A percentile compares a stretch with the other conserved stretches of the same genome.
Conservation (phyloP, 768 basidiomycete genomes). For the Suillus sp. region DNA sequence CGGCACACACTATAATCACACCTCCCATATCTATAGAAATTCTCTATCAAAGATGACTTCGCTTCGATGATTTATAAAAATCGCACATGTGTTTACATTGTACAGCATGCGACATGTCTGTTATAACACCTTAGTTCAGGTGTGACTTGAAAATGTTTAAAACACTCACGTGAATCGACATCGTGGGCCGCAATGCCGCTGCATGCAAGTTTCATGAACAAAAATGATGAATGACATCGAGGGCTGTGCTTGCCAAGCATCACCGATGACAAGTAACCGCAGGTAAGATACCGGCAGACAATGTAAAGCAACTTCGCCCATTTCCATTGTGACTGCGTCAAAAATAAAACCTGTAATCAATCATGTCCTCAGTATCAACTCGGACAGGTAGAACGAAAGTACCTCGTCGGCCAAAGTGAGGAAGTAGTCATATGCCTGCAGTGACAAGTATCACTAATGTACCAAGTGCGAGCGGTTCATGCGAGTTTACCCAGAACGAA, state of each 20-base stretch:
- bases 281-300: slow-evolving; percentile 18
- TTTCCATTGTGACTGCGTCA: slow-evolving; percentile 8
- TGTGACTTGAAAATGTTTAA: too few relatives aligned
- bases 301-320: slow-evolving; percentile 6
- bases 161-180: slow-evolving; percentile 1
- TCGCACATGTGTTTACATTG: not conserved
- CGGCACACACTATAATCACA: slow-evolving; percentile 3
- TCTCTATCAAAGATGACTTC: not conserved
- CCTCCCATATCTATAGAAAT: not conserved
- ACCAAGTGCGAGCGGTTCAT: not conserved
- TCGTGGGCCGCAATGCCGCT: not conserved
- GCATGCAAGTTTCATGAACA: not conserved
- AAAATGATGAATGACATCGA: not conserved
- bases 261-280: not conserved
- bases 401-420: slow-evolving; percentile 9
- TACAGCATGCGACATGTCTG: not conserved
- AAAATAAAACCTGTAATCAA: not conserved
- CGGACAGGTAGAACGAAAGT: not conserved
- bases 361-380: not conserved
- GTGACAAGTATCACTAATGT: not conserved
- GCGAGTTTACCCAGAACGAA: slow-evolving; percentile 3
- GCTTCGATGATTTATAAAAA: not conserved
- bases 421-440: slow-evolving; percentile 7
- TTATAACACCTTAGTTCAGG: not conserved
- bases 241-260: not conserved